phyloP scores from a whole-genome alignment of 2,329 filamentous ascomycete genomes.

The Stromatinia cepivora region DNA sequence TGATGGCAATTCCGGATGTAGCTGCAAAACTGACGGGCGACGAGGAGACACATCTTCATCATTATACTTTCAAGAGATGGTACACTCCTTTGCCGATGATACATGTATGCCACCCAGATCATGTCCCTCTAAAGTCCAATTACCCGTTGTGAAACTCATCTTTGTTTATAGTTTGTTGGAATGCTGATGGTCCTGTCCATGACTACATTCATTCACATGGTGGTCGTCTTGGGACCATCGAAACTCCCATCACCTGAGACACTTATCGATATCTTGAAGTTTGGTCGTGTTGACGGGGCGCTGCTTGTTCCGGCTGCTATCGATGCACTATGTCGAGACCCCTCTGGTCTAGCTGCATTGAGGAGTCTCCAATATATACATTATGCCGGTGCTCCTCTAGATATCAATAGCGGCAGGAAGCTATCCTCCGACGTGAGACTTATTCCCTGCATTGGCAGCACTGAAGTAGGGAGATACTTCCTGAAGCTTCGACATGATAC shows the following conservation, averaged over 20 bases:
- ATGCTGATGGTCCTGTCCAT: slow-evolving; percentile 4
- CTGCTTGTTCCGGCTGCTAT: background rate
- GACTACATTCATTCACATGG: background rate
- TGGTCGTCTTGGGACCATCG: background rate
- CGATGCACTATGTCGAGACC: background rate
- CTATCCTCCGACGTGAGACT: no score
- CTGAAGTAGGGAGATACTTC: slow-evolving; percentile 14
- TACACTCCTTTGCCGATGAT: slow-evolving; percentile 19
- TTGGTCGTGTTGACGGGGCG: background rate
- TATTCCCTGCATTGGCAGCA: slow-evolving; percentile 5
- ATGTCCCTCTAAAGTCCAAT: no score
- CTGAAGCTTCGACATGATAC: background rate
- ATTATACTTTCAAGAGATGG: slow-evolving; percentile 14
- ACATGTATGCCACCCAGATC: no score
- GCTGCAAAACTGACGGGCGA: slow-evolving; percentile 8
- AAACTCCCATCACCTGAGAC: background rate
- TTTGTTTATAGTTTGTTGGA: background rate
- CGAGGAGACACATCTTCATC: slow-evolving; percentile 15
- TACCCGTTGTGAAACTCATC: no score
- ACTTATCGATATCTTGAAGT: slow-evolving; percentile 7
- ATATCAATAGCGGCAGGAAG: background rate
- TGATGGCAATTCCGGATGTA: slow-evolving; percentile 23
- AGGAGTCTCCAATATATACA: background rate
- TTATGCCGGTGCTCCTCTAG: background rate
- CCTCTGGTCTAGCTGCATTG: background rate